A percentile compares a stretch with the other conserved stretches of the same genome.
Conservation (phyloP, 192 early-diverging fungal species). For the Linnemannia elongata region DNA sequence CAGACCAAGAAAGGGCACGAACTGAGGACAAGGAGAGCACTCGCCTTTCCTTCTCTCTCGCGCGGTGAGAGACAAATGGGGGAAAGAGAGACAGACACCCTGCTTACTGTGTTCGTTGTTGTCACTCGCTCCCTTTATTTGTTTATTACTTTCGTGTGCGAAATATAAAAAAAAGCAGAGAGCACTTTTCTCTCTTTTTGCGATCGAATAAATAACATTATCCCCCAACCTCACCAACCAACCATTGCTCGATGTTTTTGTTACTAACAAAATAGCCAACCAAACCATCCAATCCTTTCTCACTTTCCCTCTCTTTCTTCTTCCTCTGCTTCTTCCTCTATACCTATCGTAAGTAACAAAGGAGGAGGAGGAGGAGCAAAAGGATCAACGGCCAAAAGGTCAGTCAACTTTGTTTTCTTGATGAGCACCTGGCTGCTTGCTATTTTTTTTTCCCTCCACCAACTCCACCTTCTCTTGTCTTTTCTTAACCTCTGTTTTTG, state of each 20-base stretch:
- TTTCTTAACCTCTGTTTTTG: not conserved
- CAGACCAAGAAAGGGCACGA: not conserved
- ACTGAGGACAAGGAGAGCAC: not conserved
- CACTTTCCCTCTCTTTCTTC: not conserved
- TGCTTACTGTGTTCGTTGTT: not conserved
- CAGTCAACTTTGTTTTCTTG: not conserved
- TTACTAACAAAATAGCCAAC: not conserved
- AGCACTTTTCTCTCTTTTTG: not conserved
- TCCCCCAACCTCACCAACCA: not conserved
- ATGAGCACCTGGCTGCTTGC: not conserved
- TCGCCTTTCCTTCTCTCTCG: not conserved
- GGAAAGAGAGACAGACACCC: not conserved
- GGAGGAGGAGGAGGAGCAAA: not conserved
- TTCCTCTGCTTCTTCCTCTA: not conserved
- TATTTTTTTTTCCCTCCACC: not conserved
- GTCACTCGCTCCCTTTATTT: not conserved
- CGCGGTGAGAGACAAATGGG: not conserved
- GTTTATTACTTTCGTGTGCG: not conserved
- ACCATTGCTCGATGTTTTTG: not conserved
- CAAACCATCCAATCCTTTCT: not conserved
- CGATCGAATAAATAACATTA: not conserved
- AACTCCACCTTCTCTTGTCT: not conserved
- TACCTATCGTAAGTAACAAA: not conserved
- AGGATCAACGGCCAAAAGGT: slow-evolving; percentile 4
- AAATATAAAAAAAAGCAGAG: not conserved